Evolutionary conservation across 805 yeast species (phyloP), one percentile per base, ranked within the genome.

Genomic region (Ogataea ganodermae): DNA sequence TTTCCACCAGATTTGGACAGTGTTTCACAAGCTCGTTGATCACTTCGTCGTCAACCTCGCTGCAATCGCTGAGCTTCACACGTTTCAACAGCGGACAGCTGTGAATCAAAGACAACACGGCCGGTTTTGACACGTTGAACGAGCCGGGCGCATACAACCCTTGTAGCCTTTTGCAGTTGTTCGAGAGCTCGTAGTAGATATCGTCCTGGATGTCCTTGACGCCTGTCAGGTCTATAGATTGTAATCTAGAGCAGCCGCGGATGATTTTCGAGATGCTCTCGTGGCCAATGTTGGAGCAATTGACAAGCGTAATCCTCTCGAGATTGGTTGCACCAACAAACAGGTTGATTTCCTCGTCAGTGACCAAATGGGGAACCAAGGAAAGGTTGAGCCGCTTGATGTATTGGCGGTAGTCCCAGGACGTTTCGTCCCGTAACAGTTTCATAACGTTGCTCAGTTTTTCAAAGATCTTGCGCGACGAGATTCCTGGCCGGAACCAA

Each of bases 111-210:
- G 68, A 67, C 26, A 79, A 58, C 10, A 92, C 74, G 1, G 92
- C 86, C 3, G 61, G 69, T 52, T 86, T 87, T 5, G 86, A 73
- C 3, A 92, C 83, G n/a, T 72, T 67, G 30, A 79, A 79, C 48
- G 97, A 90, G 5, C 87, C 88, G 1, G 96, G 91, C 0, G 94
- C 94, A 63, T 90, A 91, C 38, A 91, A 71, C 1, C 97, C 97
- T 68, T 92, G 97, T 37, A 92, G 72, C 39, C 92, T 71, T 30
- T 79, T 77, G 65, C 97, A 91, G 58, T 80, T 75, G 7, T 62
- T 61, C 2, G 96, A 89, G 53, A 92, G 72, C 6, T 86, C 80
- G 23, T 67, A 56, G 49, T 89, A 80, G 4, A 90, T 81, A 36
- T 76, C 81, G 69, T 91, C 97, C n/a, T 76, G 70, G 23, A 85